Percentiles rank a stretch among this genome's conserved stretches.
These are phyloP conservation scores for Globisporangium paroecandrum DNA, from an alignment of 352 stramenopile species.

Conservation along the genomic window DNA sequence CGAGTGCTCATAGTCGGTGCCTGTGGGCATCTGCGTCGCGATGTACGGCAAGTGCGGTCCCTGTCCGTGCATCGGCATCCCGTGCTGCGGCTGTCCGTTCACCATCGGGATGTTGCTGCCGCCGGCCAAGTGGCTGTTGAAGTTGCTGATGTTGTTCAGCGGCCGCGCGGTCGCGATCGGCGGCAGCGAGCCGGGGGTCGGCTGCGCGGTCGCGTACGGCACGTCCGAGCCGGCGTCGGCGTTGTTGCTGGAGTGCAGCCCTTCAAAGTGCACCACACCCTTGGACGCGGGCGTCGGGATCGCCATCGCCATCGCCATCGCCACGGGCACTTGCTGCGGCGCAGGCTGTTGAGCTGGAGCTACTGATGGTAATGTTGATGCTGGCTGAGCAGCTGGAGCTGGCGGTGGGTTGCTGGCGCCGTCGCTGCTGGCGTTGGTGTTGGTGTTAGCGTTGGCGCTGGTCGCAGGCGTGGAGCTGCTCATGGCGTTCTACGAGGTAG, in stretches of 20 bases:
- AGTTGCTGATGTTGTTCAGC: conserved; percentile 28
- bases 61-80: conserved; percentile 1
- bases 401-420: not conserved
- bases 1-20: conserved; percentile 31
- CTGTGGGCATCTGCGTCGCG: conserved; percentile 28
- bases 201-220: conserved; percentile 35
- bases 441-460: not conserved
- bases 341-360: not conserved
- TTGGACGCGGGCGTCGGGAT: conserved; percentile 11
- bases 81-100: conserved; percentile 11
- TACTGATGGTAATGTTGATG: not conserved
- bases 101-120: conserved; percentile 40
- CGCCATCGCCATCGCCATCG: conserved; percentile 1
- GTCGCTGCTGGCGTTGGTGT: not conserved
- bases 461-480: not conserved
- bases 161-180: conserved; percentile 45
- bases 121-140: conserved; percentile 31
- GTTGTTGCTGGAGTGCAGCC: conserved; percentile 4
- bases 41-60: conserved; percentile 24
- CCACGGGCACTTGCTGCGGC: not conserved
- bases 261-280: conserved; percentile 7
- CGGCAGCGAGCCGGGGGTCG: conserved; percentile 34
- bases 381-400: not conserved
- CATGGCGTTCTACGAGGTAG: not conserved
- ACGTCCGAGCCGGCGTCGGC: conserved; percentile 10